Conservation (phyloP, 1,139 yeast genomes). For the Pichia sp. region DNA sequence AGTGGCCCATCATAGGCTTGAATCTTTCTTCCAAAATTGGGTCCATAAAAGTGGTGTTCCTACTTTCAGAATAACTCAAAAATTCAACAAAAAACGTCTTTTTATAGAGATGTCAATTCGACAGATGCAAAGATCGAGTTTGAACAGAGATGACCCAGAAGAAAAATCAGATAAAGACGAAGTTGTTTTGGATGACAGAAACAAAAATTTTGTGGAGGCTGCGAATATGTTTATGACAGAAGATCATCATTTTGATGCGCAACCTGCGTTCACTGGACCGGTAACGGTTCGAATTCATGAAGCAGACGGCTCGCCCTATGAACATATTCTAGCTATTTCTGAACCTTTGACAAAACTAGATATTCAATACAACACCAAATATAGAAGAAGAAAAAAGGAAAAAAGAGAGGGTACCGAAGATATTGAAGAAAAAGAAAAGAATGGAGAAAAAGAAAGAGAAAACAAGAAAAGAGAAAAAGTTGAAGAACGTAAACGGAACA, state of each 20-base stretch:
- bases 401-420: slow-evolving; percentile 31
- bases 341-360: slow-evolving; percentile 84
- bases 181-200: slow-evolving; percentile 14
- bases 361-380: slow-evolving; percentile 91
- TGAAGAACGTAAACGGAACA: slow-evolving; percentile 49
- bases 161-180: slow-evolving; percentile 9
- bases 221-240: slow-evolving; percentile 37
- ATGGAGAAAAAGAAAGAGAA: slow-evolving; percentile 35
- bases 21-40: slow-evolving; percentile 89
- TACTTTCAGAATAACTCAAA: slow-evolving; percentile 78
- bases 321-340: slow-evolving; percentile 89
- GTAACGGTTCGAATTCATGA: slow-evolving; percentile 97
- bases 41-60: slow-evolving; percentile 88
- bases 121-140: slow-evolving; percentile 74
- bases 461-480: slow-evolving; percentile 29
- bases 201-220: slow-evolving; percentile 41
- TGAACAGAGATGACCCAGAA: slow-evolving; percentile 21
- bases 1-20: slow-evolving; percentile 83
- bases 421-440: slow-evolving; percentile 34
- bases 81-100: slow-evolving; percentile 90
- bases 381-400: slow-evolving; percentile 60
- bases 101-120: slow-evolving; percentile 92
- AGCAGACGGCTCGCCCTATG: slow-evolving; percentile 99
- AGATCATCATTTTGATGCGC: slow-evolving; percentile 34
- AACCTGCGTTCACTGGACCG: slow-evolving; percentile 74